Evolutionary conservation across 176 grass and related monocot species (phyloP), one percentile per base, ranked within the genome.

Genomic region (Carex littledalei): DNA sequence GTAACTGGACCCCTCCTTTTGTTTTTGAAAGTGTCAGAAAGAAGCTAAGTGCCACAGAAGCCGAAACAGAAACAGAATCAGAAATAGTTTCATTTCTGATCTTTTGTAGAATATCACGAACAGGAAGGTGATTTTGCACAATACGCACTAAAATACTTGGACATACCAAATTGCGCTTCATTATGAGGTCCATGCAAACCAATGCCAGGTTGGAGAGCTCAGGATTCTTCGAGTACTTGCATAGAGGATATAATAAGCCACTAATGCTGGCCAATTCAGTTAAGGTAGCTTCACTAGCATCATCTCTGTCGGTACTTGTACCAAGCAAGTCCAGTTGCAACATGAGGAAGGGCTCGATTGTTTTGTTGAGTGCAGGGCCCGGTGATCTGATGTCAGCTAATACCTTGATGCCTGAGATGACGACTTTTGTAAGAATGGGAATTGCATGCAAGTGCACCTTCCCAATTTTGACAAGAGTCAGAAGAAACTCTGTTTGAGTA

Each of bases 1-100:
- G 93, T 79, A 98, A 83, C 88, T 91, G 88, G 54, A 91, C 95
- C 86, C 95, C 95, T 59, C 92, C 93, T 84, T 95, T 98, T 87
- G 91, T 93, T 64, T 62, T 85, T 29, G 86, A 90, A 88, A 98
- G 80, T 29, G 92, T 95, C 88, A 98, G 90, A 71, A 94, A 91
- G 54, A 98, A 95, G 87, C 90, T 92, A 75, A 98, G 71, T 59
- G 82, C 61, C 68, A 98, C 88, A 39, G 87, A 84, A 90, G 77
- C 87, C 81, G 84, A 88, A 75, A 67, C 20, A 63, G 57, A 43
- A 67, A 68, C 71, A 3, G 63, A 20, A 67, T 54, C 71, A 10
- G 63, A 16, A 81, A 53, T 75, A n/a, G 21, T 84, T 41, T 78
- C 89, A 50, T 86, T 87, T 67, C 84, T 91, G 54, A 92, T 81